Conservation (phyloP, 257 asterid genomes). For the Primulina huaijiensis region DNA sequence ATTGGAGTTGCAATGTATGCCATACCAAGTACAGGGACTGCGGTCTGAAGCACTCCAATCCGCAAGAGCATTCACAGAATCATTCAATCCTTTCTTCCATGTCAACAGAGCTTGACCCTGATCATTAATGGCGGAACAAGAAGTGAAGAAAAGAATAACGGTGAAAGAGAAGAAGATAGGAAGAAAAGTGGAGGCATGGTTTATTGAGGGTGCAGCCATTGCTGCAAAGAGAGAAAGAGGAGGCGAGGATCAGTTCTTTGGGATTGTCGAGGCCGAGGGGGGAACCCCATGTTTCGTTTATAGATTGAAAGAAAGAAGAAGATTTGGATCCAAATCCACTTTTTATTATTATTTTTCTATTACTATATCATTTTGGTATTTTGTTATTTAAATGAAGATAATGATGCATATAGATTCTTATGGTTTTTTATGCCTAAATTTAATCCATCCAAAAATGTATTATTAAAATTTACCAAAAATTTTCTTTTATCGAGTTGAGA, state of each 20-base stretch:
- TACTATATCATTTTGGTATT: conserved; percentile 19
- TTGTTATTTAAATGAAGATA: conserved; percentile 35
- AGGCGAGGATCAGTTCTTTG: conserved; percentile 36
- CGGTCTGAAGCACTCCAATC: conserved; percentile 58
- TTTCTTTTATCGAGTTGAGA: too few relatives aligned
- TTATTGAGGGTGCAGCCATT: conserved; percentile 56
- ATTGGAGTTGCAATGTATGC: conserved; percentile 58
- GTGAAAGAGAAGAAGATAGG: conserved; percentile 16
- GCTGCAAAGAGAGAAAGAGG: conserved; percentile 33
- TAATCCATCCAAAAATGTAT: too few relatives aligned
- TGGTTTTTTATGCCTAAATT: too few relatives aligned
- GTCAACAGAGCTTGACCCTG: conserved; percentile 65
- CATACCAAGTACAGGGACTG: conserved; percentile 79
- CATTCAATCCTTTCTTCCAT: conserved; percentile 64
- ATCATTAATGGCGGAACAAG: conserved; percentile 45
- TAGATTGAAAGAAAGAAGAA: conserved; percentile 48
- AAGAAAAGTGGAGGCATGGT: conserved; percentile 29
- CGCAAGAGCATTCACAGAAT: conserved; percentile 35
- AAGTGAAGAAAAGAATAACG: conserved; percentile 36
- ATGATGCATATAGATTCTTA: conserved; percentile 41
- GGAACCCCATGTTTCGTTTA: conserved; percentile 76
- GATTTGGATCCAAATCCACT: conserved; percentile 81
- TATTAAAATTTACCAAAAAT: too few relatives aligned
- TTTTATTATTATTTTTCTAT: conserved; percentile 39
- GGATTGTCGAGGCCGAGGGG: conserved; percentile 50